A percentile compares a stretch with the other conserved stretches of the same genome.
Conservation (phyloP, 2,329 filamentous ascomycete genomes). For the Biscogniauxia mediterranea region DNA sequence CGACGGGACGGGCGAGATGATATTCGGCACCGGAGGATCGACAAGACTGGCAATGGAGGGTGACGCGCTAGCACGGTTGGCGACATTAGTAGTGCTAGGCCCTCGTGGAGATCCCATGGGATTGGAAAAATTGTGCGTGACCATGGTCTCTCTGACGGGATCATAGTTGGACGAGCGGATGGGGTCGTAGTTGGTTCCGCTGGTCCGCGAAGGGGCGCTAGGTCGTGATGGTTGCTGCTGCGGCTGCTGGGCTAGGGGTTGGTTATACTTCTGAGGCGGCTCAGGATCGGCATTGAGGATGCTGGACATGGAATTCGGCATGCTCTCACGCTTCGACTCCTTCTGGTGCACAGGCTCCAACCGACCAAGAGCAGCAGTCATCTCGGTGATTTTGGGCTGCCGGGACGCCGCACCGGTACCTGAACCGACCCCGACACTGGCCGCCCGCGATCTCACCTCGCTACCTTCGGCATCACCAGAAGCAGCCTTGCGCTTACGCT, state of each 20-base stretch:
- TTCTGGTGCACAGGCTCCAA: slow-evolving; percentile 40
- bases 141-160: slow-evolving; percentile 61
- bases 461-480: slow-evolving; percentile 31
- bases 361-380: slow-evolving; percentile 28
- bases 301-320: slow-evolving; percentile 52
- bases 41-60: slow-evolving; percentile 90
- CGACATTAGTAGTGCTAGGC: slow-evolving; percentile 31
- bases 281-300: slow-evolving; percentile 55
- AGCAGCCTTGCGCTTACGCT: slow-evolving; percentile 54
- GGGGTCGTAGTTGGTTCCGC: slow-evolving; percentile 85
- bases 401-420: slow-evolving; percentile 29
- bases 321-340: slow-evolving; percentile 51
- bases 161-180: slow-evolving; percentile 75
- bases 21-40: slow-evolving; percentile 58
- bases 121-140: slow-evolving; percentile 48
- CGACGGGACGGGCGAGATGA: slow-evolving; percentile 40
- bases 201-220: slow-evolving; percentile 53
- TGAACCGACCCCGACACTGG: slow-evolving; percentile 21
- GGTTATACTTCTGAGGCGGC: slow-evolving; percentile 43
- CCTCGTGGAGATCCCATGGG: slow-evolving; percentile 52
- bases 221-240: slow-evolving; percentile 43
- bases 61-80: slow-evolving; percentile 79
- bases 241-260: slow-evolving; percentile 41
- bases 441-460: slow-evolving; percentile 26
- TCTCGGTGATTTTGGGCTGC: slow-evolving; percentile 42